A percentile compares a stretch with the other conserved stretches of the same genome.
Conservation (phyloP, 2,329 filamentous ascomycete genomes). For the Helicocarpus griseus region DNA sequence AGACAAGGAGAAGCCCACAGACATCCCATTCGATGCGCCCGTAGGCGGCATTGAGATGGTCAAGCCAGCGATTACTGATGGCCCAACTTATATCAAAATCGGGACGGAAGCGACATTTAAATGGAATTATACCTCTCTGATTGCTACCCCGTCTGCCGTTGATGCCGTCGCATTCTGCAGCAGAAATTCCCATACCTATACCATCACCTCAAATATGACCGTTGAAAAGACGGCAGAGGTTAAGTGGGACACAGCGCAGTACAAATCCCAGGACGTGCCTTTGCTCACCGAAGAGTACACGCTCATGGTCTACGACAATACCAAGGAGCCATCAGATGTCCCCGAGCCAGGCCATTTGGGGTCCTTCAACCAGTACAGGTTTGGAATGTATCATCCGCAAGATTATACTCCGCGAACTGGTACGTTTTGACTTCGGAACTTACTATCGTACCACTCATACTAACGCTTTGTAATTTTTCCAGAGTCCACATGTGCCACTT, state of each 20-base stretch:
- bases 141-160: constrained; percentile 47
- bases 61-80: constrained; percentile 42
- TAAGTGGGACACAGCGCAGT: constrained; percentile 52
- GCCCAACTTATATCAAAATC: constrained; percentile 54
- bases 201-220: constrained; percentile 50
- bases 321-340: constrained; percentile 41
- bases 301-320: constrained; percentile 52
- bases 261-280: constrained; percentile 39
- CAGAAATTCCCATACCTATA: constrained; percentile 50
- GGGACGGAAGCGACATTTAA: constrained; percentile 51
- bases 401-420: constrained; percentile 40
- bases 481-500: constrained; percentile 50
- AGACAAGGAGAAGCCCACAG: constrained; percentile 20
- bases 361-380: constrained; percentile 42
- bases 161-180: constrained; percentile 55
- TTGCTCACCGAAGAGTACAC: constrained; percentile 54
- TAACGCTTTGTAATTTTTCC: background rate
- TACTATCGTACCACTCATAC: background rate
- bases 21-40: constrained; percentile 43
- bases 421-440: constrained; percentile 25
- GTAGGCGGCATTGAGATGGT: constrained; percentile 54
- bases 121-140: constrained; percentile 61
- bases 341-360: constrained; percentile 47
- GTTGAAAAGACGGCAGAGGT: constrained; percentile 43
- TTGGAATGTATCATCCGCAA: constrained; percentile 54